These are phyloP conservation scores for Vitis hybrid DNA, from an alignment of 177 flowering plant species.

Conservation along the genomic window DNA sequence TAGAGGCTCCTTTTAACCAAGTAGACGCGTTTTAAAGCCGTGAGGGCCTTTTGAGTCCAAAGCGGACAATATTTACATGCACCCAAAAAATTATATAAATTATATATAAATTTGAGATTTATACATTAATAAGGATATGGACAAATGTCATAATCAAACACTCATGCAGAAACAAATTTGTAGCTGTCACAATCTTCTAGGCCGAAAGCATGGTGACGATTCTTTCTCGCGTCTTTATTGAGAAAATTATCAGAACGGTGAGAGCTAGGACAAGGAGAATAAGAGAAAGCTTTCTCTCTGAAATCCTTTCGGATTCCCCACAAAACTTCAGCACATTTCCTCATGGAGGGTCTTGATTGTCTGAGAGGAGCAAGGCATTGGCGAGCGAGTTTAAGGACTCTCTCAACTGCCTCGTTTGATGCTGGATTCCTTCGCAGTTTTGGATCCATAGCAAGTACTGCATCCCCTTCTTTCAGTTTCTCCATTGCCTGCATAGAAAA, in stretches of 20 bases:
- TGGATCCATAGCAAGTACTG: constrained; percentile 63
- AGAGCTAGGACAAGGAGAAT: constrained; percentile 15
- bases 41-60: too few relatives aligned
- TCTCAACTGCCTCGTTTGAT: constrained; percentile 46
- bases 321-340: constrained; percentile 55
- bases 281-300: constrained; percentile 23
- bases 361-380: constrained; percentile 53
- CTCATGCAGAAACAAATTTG: constrained; percentile 36
- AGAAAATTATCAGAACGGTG: constrained; percentile 22
- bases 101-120: background rate
- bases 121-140: too few relatives aligned
- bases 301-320: constrained; percentile 63
- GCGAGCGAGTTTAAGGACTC: constrained; percentile 51
- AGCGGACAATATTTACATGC: too few relatives aligned
- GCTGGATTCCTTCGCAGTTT: constrained; percentile 48
- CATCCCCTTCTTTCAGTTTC: constrained; percentile 49
- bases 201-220: constrained; percentile 11
- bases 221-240: constrained; percentile 12
- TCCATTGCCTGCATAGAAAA: constrained; percentile 55
- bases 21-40: too few relatives aligned
- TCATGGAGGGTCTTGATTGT: constrained; percentile 63
- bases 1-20: too few relatives aligned
- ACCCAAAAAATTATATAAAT: background rate
- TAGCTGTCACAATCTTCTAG: constrained; percentile 24
- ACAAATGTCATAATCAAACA: background rate